Percentiles rank a stretch among this genome's conserved stretches.
Conservation (phyloP, 306 rosid genomes). For the Sindora glabra region DNA sequence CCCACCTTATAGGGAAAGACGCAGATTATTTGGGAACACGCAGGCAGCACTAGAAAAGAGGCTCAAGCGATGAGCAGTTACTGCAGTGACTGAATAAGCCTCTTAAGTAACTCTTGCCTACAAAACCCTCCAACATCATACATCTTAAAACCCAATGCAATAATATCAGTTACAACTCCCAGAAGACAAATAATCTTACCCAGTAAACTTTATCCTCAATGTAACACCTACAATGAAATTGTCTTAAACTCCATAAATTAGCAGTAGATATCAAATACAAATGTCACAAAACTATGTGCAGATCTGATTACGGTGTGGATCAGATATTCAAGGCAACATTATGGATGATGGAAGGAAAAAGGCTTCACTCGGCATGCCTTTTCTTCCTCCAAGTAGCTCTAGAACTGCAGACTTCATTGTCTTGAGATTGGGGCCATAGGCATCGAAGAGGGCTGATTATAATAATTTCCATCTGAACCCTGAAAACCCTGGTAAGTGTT, state of each 20-base stretch:
- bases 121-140: constrained; percentile 21
- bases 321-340: constrained; percentile 30
- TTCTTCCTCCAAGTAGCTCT: constrained; percentile 12
- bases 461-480: constrained; percentile 75
- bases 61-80: constrained; percentile 3
- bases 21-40: constrained; percentile 14
- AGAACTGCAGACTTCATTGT: constrained; percentile 34
- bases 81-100: constrained; percentile 2
- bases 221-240: constrained; percentile 9
- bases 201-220: constrained; percentile 13
- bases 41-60: not conserved
- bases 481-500: constrained; percentile 73
- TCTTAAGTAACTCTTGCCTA: constrained; percentile 5
- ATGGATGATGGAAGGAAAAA: constrained; percentile 10
- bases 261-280: constrained; percentile 9
- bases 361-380: constrained; percentile 6
- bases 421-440: constrained; percentile 81
- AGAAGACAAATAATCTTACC: constrained; percentile 22
- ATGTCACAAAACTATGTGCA: constrained; percentile 55
- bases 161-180: constrained; percentile 9
- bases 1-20: constrained; percentile 7
- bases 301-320: constrained; percentile 31
- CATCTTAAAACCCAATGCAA: constrained; percentile 17
- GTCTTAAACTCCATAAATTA: constrained; percentile 23
- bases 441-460: constrained; percentile 73